Evolutionary conservation across 192 early-diverging fungal species (phyloP).

Genomic region (Backusella australiensis): DNA sequence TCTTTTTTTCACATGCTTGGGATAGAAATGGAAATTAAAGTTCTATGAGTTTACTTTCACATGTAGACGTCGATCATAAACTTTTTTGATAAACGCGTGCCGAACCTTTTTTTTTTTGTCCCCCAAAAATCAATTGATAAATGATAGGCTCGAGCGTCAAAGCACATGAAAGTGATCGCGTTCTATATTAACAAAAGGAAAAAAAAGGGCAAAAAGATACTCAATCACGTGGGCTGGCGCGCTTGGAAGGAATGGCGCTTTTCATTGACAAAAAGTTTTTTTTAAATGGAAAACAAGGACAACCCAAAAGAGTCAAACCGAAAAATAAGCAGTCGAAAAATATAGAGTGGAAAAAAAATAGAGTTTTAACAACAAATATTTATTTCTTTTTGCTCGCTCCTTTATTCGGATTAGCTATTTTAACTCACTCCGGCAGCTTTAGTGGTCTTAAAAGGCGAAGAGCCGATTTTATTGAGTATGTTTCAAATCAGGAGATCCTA

Average conservation of each 20-base stretch:
- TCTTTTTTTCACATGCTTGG: constrained; percentile 1
- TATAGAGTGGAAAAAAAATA: background rate
- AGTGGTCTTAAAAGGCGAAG: constrained; percentile 3
- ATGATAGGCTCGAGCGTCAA: background rate
- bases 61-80: constrained; percentile 2
- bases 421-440: background rate
- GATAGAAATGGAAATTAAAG: background rate
- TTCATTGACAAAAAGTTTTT: background rate
- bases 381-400: background rate
- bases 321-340: background rate
- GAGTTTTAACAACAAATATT: constrained; percentile 5
- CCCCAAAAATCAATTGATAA: background rate
- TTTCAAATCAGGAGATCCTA: background rate
- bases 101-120: background rate
- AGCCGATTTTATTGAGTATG: constrained; percentile 6
- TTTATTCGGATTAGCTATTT: background rate
- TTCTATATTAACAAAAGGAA: background rate
- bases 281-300: background rate
- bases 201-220: background rate
- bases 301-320: background rate
- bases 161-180: constrained; percentile 2
- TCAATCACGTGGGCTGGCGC: background rate
- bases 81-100: constrained; percentile 5
- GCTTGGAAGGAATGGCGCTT: constrained; percentile 3
- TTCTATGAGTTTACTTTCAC: background rate